phyloP scores from a whole-genome alignment of 1,284 basidiomycete species.

The Mixia osmundae region DNA sequence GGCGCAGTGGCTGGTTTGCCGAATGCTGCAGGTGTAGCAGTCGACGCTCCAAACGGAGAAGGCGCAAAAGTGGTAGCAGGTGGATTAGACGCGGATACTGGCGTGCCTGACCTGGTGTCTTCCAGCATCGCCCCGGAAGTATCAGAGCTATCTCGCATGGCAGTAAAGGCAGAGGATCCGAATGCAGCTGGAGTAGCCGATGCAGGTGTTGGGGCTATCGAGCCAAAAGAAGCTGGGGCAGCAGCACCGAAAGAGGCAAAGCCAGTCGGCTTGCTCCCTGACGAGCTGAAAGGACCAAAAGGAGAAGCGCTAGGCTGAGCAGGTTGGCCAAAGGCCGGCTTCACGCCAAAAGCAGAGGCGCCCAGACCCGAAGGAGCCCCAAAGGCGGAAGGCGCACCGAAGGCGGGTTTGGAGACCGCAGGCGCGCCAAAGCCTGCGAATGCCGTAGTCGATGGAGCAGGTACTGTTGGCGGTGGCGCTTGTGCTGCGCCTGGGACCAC shows the following conservation, averaged over 20 bases:
- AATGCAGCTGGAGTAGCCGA: constrained; percentile 7
- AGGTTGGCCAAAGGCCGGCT: constrained; percentile 2
- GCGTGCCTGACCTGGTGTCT: too few species aligned
- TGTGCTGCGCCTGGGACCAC: constrained; percentile 12
- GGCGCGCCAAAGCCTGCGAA: constrained; percentile 4
- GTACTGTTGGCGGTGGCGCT: constrained; percentile 5
- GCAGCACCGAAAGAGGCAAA: too few species aligned
- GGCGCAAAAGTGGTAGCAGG: too few species aligned
- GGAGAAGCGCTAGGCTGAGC: constrained; percentile 1
- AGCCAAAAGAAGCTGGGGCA: too few species aligned
- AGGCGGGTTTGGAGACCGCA: constrained; percentile 1
- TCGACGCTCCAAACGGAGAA: not conserved
- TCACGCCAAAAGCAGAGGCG: constrained; percentile 1
- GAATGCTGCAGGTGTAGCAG: constrained; percentile 2
- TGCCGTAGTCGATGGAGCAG: constrained; percentile 1
- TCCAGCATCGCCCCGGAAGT: too few species aligned
- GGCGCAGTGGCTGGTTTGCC: constrained; percentile 5
- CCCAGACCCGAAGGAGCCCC: constrained; percentile 1
- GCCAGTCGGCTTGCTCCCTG: too few species aligned
- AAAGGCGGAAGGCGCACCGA: constrained; percentile 4
- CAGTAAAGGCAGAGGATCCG: constrained; percentile 2
- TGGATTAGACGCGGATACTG: too few species aligned
- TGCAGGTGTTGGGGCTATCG: too few species aligned
- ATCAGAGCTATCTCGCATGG: too few species aligned
- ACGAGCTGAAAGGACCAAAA: too few species aligned